Percentiles rank a stretch among this genome's conserved stretches.
phyloP scores from a whole-genome alignment of 1,284 basidiomycete genomes.

The Malassezia psittaci region DNA sequence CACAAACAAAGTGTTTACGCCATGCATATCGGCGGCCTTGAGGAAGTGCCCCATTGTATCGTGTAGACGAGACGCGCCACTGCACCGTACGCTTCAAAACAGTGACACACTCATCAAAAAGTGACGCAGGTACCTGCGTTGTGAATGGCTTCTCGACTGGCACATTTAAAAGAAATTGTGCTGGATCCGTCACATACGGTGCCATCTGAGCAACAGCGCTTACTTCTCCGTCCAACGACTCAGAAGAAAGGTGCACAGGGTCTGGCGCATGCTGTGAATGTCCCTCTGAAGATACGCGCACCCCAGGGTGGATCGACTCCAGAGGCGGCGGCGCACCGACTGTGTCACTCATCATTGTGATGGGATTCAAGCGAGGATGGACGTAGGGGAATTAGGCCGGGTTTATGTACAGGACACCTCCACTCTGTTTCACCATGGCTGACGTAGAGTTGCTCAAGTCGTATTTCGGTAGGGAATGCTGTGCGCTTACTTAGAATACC shows the following conservation, averaged over 20 bases:
- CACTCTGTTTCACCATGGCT: conserved; percentile 5
- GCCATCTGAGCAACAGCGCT: conserved; percentile 15
- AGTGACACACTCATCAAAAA: conserved; percentile 17
- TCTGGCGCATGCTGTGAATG: not conserved
- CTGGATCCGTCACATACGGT: conserved; percentile 15
- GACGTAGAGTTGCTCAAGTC: conserved; percentile 21
- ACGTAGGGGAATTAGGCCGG: conserved; percentile 1
- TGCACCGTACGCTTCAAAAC: conserved; percentile 18
- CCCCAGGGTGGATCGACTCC: conserved; percentile 15
- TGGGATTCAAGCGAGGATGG: conserved; percentile 4
- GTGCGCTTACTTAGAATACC: conserved; percentile 26
- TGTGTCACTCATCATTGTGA: conserved; percentile 12
- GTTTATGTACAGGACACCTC: conserved; percentile 4
- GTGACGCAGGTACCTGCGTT: conserved; percentile 16
- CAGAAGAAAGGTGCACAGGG: conserved; percentile 2
- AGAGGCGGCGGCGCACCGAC: conserved; percentile 11
- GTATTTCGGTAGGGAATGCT: conserved; percentile 14
- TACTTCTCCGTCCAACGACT: conserved; percentile 5
- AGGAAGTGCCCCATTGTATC: conserved; percentile 18
- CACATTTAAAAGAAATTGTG: conserved; percentile 14
- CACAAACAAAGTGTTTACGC: conserved; percentile 19
- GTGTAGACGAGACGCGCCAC: conserved; percentile 19
- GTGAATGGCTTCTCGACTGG: conserved; percentile 18
- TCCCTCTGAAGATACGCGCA: not conserved
- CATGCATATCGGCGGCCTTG: conserved; percentile 17